Base-by-base conservation (phyloP, 352 stramenopile species). In the Peronosclerospora sorghi region DNA sequence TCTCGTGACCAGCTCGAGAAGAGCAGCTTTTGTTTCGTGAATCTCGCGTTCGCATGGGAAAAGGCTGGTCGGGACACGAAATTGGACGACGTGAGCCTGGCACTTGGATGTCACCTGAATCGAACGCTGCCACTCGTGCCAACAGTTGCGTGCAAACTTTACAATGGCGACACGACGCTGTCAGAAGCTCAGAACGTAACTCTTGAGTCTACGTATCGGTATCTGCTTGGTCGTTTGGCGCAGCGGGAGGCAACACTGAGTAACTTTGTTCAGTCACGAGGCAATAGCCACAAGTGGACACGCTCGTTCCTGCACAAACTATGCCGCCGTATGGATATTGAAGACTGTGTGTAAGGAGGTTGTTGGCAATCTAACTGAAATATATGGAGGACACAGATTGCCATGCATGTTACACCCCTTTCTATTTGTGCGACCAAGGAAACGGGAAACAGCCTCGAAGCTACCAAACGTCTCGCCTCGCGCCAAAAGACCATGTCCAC, bases 101-200 rank as follows among this genome's bases (percentile, higher is more conserved):
- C 34, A 17, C 14, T 65, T 38, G 44, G 46, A 0, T 20, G 5
- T n/a, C n/a, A n/a, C n/a, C n/a, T n/a, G n/a, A n/a, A n/a, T n/a
- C n/a, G n/a, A n/a, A n/a, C n/a, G n/a, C 19, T 61, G 1, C 28
- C 45, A 4, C 9, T 63, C 10, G 6, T 48, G 14, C 40, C 52
- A 6, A 15, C 15, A 0, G 35, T 35, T 28, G 38, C 49, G 1
- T 73, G 59, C 14, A 38, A 56, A 9, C 5, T 73, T 8, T 65
- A 43, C 41, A 73, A 73, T 35, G 63, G 59, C 1, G 59, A 73
- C 14, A 63, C 60, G 7, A 56, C 46, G 42, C n/a, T 71, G 9
- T 18, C 34, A 29, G 62, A 50, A 13, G 10, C 42, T 3, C 38
- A 62, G 18, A 18, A 51, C 45, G 6, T 8, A n/a, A 9, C 35